These are phyloP conservation scores for Poterioochromonas sp. DNA, from an alignment of 352 stramenopile species.

Conservation along the genomic window DNA sequence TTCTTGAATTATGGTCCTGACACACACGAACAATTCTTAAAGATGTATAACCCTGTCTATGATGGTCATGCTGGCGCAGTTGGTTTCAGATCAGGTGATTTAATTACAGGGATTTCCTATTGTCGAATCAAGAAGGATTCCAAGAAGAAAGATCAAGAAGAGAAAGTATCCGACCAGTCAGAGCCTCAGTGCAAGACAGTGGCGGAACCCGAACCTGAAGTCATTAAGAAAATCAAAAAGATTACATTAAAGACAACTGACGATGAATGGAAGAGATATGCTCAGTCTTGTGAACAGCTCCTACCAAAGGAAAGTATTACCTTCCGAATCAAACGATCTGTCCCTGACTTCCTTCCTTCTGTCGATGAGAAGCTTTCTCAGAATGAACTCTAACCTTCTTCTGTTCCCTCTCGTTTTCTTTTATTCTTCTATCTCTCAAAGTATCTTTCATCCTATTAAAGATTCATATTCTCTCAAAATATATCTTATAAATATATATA, in stretches of 20 bases:
- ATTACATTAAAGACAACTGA: conserved; percentile 5
- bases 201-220: too few relatives aligned
- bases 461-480: too few relatives aligned
- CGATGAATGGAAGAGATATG: neutral
- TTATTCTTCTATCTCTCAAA: too few relatives aligned
- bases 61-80: neutral
- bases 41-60: neutral
- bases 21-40: neutral
- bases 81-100: conserved; percentile 19
- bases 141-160: neutral
- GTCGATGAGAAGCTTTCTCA: too few relatives aligned
- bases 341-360: too few relatives aligned
- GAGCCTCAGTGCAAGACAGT: too few relatives aligned
- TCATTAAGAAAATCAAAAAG: too few relatives aligned
- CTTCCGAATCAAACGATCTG: neutral
- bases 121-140: neutral
- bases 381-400: too few relatives aligned
- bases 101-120: neutral
- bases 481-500: too few relatives aligned
- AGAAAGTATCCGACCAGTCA: neutral
- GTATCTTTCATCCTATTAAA: too few relatives aligned
- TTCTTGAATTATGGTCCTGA: neutral
- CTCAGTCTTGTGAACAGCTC: conserved; percentile 2
- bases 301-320: neutral
- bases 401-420: too few relatives aligned